These are phyloP conservation scores for Micractinium sp. DNA, from an alignment of 139 green algal species.

Conservation along the genomic window DNA sequence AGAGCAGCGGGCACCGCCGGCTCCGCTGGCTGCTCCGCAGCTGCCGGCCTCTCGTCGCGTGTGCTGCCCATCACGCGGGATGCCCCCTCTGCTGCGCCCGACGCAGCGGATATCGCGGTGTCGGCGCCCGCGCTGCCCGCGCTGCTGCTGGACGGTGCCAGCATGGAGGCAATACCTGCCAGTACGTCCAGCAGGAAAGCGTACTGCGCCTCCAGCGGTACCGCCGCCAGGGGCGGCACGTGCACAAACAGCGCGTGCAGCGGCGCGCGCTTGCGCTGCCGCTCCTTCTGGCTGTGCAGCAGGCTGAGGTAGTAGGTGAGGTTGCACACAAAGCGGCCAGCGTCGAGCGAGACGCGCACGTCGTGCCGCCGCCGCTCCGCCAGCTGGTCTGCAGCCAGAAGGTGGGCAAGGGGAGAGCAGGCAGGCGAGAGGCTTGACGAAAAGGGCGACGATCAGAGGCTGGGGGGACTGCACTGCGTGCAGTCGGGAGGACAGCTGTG, in stretches of 20 bases:
- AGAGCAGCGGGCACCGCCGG: no score
- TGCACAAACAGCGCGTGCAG: slow-evolving; percentile 67
- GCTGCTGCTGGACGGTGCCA: no score
- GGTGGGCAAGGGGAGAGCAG: neutral
- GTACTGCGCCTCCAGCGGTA: slow-evolving; percentile 37
- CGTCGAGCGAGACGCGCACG: slow-evolving; percentile 30
- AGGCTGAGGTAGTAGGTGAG: slow-evolving; percentile 36
- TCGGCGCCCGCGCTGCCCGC: no score
- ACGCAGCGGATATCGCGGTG: no score
- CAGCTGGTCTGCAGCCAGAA: slow-evolving; percentile 8
- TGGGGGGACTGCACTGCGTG: no score
- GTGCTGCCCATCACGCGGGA: no score
- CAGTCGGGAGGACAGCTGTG: no score
- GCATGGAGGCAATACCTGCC: neutral
- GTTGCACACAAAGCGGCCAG: slow-evolving; percentile 64
- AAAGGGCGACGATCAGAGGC: no score
- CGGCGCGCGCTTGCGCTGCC: neutral
- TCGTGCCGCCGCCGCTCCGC: neutral
- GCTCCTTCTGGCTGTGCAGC: slow-evolving; percentile 8
- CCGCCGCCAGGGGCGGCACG: slow-evolving; percentile 52
- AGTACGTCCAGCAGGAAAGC: slow-evolving; percentile 50
- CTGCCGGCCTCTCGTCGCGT: no score
- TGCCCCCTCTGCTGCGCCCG: no score
- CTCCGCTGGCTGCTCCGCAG: no score
- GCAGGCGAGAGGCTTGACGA: neutral